Evolutionary conservation across 805 yeast species (phyloP).

Genomic region (Saccharomycopsis fermentans): DNA sequence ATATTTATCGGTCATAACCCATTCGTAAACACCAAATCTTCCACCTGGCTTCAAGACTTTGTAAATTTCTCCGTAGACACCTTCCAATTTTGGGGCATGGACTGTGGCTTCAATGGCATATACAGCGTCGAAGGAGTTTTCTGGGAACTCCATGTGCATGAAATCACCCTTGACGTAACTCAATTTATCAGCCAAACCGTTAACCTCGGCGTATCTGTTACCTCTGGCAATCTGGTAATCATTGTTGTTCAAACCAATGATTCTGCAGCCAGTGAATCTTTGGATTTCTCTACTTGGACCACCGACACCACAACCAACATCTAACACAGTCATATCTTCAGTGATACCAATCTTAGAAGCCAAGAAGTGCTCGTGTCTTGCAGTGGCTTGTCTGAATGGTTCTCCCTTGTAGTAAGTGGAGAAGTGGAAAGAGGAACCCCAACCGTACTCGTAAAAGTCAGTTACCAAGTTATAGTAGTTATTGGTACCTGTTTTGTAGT

Average conservation of each 20-base stretch:
- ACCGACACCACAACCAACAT: constrained; percentile 99
- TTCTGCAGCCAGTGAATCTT: constrained; percentile 77
- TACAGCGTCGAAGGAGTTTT: constrained; percentile 86
- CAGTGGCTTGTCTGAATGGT: constrained; percentile 86
- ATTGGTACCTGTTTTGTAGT: constrained; percentile 84
- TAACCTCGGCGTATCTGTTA: constrained; percentile 60
- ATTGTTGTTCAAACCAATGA: constrained; percentile 91
- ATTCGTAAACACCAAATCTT: constrained; percentile 93
- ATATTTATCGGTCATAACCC: constrained; percentile 96
- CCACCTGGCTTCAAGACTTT: constrained; percentile 97
- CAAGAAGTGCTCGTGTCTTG: constrained; percentile 93
- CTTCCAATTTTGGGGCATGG: constrained; percentile 93
- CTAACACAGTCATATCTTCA: constrained; percentile 79
- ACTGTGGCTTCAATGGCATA: constrained; percentile 98
- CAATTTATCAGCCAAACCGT: constrained; percentile 61
- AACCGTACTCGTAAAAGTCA: constrained; percentile 97
- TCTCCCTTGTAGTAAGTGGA: constrained; percentile 91
- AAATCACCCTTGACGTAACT: constrained; percentile 93
- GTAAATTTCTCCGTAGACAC: constrained; percentile 90
- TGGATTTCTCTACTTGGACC: constrained; percentile 97
- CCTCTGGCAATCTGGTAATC: constrained; percentile 96
- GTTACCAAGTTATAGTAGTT: constrained; percentile 96
- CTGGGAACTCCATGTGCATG: constrained; percentile 97
- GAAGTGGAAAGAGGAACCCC: constrained; percentile 98
- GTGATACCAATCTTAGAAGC: constrained; percentile 77